Base-by-base conservation (phyloP, 2,329 filamentous ascomycete species). In the Alternaria arbusti region DNA sequence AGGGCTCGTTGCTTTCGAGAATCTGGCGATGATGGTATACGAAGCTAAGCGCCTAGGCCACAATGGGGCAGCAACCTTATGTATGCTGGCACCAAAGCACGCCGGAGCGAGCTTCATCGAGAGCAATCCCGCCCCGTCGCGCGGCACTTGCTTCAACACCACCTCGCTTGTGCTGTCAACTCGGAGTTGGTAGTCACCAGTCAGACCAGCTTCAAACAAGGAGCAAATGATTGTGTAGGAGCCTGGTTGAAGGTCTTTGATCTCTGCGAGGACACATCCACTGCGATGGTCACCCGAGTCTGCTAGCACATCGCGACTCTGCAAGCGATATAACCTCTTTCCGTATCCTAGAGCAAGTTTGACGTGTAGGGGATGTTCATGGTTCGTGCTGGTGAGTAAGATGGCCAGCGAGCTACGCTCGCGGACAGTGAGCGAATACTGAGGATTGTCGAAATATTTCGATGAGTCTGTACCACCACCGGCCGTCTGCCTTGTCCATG, bases 201-300 rank as follows among this genome's bases (percentile, higher is more conserved):
- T 83, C 74, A 96, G 92, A 9, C 90, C 91, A 0, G 90, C 86
- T 66, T 97, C 93, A 77, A 96, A 98, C 0, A 95, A 97, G 3
- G 93, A 97, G 76, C 91, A 95, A 7, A 97, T 91, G 59, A 97
- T 86, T 0, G 93, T 97, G 79, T 98, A 99, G 0, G 85, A 85
- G 0, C 95, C 95, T 1, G 88, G 82, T 43, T 89, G 88, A 17
- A 97, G 82, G 20, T 82, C 74, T 73, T 78, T 69, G 7, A 87
- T 82, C 65, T 92, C 87, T 3, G 91, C 89, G 30, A 94, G 84
- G 5, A 92, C 91, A 75, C 91, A 92, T 26, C 91, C 91, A 26
- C 90, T 89, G 52, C 92, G 89, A 80, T 99, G 97, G 70, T 97
- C 93, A n/a, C 92, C 92, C 32, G 93, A 96, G 59, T 93, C 90